phyloP scores from a whole-genome alignment of 768 basidiomycete species.

The Lactarius hatsudake region DNA sequence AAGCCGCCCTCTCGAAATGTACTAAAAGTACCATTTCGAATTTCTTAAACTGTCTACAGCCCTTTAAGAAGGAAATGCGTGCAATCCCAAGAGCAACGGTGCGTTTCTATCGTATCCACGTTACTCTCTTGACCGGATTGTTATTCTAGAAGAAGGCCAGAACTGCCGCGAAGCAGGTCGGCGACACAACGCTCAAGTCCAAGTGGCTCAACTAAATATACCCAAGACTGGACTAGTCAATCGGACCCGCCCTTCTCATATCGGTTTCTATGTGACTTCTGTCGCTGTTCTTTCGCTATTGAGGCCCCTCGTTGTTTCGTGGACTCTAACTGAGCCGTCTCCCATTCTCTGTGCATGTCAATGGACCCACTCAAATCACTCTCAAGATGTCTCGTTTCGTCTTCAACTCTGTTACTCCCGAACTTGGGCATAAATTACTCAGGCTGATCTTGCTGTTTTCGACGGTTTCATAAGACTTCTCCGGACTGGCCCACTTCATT shows the following conservation, averaged over 20 bases:
- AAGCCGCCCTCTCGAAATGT: background rate
- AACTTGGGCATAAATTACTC: background rate
- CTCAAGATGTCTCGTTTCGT: background rate
- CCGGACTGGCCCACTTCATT: background rate
- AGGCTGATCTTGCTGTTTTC: background rate
- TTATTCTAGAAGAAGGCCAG: background rate
- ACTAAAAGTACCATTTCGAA: constrained; percentile 30
- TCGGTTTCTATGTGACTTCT: background rate
- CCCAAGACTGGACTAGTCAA: background rate
- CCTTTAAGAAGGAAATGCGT: background rate
- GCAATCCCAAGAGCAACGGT: background rate
- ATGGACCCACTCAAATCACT: background rate
- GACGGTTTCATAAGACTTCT: background rate
- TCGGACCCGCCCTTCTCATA: background rate
- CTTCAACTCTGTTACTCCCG: background rate
- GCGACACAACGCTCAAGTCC: background rate
- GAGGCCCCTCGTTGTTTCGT: background rate
- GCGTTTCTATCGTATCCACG: background rate
- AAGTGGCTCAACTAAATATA: background rate
- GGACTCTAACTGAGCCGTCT: background rate
- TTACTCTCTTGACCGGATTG: background rate
- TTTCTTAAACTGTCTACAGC: background rate
- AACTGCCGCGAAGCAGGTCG: background rate
- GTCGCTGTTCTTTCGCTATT: background rate
- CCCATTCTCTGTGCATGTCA: background rate